Conservation (phyloP, 306 rosid genomes). For the Trifolium repens region DNA sequence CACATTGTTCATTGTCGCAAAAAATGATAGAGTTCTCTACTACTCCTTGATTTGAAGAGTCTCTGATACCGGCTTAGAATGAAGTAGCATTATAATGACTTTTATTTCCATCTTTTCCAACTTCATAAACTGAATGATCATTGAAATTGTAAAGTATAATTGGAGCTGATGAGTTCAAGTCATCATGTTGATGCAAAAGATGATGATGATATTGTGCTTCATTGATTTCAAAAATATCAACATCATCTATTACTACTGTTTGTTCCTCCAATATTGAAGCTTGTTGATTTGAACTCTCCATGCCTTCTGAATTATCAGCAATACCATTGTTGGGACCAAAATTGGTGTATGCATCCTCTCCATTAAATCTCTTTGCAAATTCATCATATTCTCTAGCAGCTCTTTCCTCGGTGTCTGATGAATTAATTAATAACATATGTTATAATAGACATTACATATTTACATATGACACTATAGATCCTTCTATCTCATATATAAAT, state of each 20-base stretch:
- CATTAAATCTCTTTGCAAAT: background rate
- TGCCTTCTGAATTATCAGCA: background rate
- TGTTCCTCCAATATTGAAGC: too few relatives aligned
- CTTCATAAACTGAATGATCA: background rate
- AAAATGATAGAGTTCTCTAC: too few relatives aligned
- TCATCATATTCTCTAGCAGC: conserved; percentile 9
- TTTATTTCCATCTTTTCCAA: background rate
- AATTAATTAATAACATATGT: background rate
- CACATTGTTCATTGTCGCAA: too few relatives aligned
- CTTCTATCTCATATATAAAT: too few relatives aligned
- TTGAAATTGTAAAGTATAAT: background rate
- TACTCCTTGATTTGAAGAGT: background rate
- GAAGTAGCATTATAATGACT: too few relatives aligned
- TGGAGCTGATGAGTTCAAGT: background rate
- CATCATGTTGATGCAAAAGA: background rate
- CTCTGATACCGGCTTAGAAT: background rate
- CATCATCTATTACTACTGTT: background rate
- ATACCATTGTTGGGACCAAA: background rate
- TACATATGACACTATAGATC: background rate
- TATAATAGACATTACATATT: background rate
- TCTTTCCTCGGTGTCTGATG: background rate
- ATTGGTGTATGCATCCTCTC: background rate
- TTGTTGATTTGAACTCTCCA: background rate
- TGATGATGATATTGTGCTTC: background rate
- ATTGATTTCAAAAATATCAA: background rate